Base-by-base conservation (phyloP, 495 filamentous ascomycete genomes). In the Penicillium crystallinum region DNA sequence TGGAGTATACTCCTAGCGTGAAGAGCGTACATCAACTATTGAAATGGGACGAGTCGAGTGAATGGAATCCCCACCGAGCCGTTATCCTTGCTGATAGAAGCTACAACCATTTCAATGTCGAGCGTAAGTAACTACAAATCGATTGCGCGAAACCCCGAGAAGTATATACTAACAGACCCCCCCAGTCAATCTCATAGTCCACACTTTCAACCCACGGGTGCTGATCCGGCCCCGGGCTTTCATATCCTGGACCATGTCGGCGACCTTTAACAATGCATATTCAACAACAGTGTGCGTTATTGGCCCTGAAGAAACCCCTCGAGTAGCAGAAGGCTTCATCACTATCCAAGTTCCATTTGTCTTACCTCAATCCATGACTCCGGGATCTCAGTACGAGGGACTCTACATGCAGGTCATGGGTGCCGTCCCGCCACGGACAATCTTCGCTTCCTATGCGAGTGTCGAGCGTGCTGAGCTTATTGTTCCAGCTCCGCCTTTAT, bases 1-100 rank as follows among this genome's bases (percentile, higher is more conserved):
- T 68, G 61, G 79, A 79, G 36, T 91, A 88, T 64, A 93, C 87
- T 29, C 86, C 87, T 12, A 78, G 76, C 46, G 79, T 90, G 7
- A 70, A 81, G n/a, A 74, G 72, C 17, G 76, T 79, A 19, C 69
- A 78, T 42, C 57, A 70, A 46, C 65, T 84, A 18, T 55, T 81
- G 58, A 60, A 66, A 11, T 88, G 84, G 85, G 35, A 15, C 55
- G 27, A 69, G 58, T 49, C 56, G 34, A 59, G 67, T 61, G 48
- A 63, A 66, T 52, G 76, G 49, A 19, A 39, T 17, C 37, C 30
- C 5, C 30, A 40, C 12, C 10, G 19, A n/a, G 36, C 52, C 10
- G 4, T 63, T 1, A 65, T 63, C 52, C 59, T 42, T 58, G 59
- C 15, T 81, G 76, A 77, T 3, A 23, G 51, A 1, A 15, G 7